Conservation (phyloP, 805 yeast species). For the Teunomyces cretensis region DNA sequence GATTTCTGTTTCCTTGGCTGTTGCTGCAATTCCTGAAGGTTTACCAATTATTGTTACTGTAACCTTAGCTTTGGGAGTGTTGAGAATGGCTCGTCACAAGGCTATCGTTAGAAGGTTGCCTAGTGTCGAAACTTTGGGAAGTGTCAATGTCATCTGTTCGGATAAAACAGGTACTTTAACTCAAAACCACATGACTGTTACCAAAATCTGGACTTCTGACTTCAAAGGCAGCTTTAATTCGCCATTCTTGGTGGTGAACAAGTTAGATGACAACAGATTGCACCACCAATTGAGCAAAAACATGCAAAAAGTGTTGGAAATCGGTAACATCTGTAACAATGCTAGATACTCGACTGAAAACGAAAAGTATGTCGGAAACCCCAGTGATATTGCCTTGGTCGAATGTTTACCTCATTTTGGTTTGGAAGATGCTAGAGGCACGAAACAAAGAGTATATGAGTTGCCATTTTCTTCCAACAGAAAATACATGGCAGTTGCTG, state of each 20-base stretch:
- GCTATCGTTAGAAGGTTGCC: slow-evolving; percentile 95
- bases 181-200: slow-evolving; percentile 87
- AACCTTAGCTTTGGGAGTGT: slow-evolving; percentile 91
- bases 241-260: slow-evolving; percentile 49
- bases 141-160: slow-evolving; percentile 63
- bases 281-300: slow-evolving; percentile 53
- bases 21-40: slow-evolving; percentile 99
- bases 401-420: slow-evolving; percentile 73
- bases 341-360: slow-evolving; percentile 66
- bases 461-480: slow-evolving; percentile 80
- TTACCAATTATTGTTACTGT: slow-evolving; percentile 97
- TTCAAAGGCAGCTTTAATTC: slow-evolving; percentile 40
- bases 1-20: slow-evolving; percentile 94
- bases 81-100: slow-evolving; percentile 91
- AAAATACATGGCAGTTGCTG: slow-evolving; percentile 87
- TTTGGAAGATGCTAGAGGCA: slow-evolving; percentile 65
- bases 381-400: slow-evolving; percentile 89
- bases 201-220: slow-evolving; percentile 77
- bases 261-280: slow-evolving; percentile 38
- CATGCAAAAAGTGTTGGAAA: slow-evolving; percentile 54
- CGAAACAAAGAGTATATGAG: slow-evolving; percentile 63
- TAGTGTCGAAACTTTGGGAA: slow-evolving; percentile 91
- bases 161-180: slow-evolving; percentile 65
- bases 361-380: slow-evolving; percentile 80
- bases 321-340: slow-evolving; percentile 76